These are phyloP conservation scores for Endoconidiophora laricicola DNA, from an alignment of 2,329 filamentous ascomycete species.

Conservation along the genomic window DNA sequence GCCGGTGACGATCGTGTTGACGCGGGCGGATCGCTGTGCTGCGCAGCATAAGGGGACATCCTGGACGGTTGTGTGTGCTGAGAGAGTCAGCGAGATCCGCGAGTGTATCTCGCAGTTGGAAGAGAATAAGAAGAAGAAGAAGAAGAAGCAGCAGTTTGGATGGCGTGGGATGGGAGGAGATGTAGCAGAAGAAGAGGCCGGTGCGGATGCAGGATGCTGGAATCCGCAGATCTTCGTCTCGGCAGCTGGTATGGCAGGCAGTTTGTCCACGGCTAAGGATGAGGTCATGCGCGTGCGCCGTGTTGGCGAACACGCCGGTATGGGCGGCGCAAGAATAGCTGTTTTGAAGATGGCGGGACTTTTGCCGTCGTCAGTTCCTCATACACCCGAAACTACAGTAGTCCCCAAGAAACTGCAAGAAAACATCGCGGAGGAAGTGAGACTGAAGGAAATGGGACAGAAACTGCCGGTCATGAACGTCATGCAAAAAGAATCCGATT, in stretches of 20 bases:
- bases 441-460: too few species aligned
- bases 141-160: too few species aligned
- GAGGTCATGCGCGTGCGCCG: slow-evolving; percentile 15
- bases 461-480: too few species aligned
- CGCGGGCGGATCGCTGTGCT: slow-evolving; percentile 37
- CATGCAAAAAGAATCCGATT: too few species aligned
- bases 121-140: slow-evolving; percentile 16
- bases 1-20: slow-evolving; percentile 34
- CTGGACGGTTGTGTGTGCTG: slow-evolving; percentile 17
- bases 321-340: slow-evolving; percentile 24
- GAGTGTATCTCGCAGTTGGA: slow-evolving; percentile 15
- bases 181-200: background rate
- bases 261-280: slow-evolving; percentile 15
- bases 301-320: slow-evolving; percentile 19
- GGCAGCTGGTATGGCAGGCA: slow-evolving; percentile 23
- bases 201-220: slow-evolving; percentile 15
- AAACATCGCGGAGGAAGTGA: too few species aligned
- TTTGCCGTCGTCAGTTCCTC: background rate
- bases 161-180: too few species aligned
- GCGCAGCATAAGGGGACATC: slow-evolving; percentile 9
- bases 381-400: too few species aligned
- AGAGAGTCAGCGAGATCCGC: slow-evolving; percentile 18
- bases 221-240: slow-evolving; percentile 21
- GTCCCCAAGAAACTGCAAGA: too few species aligned
- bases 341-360: slow-evolving; percentile 27